phyloP scores from a whole-genome alignment of 257 asterid genomes.

The Solanum habrochaites region DNA sequence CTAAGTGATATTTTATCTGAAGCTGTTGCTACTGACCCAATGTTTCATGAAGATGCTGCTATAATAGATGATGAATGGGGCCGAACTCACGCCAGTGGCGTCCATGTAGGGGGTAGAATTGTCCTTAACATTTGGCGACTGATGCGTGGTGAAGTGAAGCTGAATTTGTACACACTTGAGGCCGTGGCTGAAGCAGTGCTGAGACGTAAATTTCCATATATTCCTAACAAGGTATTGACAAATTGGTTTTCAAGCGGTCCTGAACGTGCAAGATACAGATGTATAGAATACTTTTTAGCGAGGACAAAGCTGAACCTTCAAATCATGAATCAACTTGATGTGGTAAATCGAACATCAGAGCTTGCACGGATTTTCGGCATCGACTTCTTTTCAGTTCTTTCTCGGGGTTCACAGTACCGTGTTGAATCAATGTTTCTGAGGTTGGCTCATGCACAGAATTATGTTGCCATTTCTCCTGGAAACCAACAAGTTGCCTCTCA shows the following conservation, averaged over 20 bases:
- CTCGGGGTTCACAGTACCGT: slow-evolving; percentile 96
- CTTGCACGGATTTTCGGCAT: slow-evolving; percentile 97
- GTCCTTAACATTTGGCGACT: slow-evolving; percentile 91
- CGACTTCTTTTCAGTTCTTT: slow-evolving; percentile 88
- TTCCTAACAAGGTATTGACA: slow-evolving; percentile 59
- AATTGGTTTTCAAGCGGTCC: slow-evolving; percentile 92
- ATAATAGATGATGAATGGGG: slow-evolving; percentile 97
- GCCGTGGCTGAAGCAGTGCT: slow-evolving; percentile 84
- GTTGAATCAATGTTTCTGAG: slow-evolving; percentile 94
- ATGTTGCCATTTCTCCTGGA: slow-evolving; percentile 93
- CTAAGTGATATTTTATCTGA: slow-evolving; percentile 31
- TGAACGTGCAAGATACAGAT: slow-evolving; percentile 63
- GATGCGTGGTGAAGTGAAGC: slow-evolving; percentile 89
- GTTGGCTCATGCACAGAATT: slow-evolving; percentile 85
- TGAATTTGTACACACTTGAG: slow-evolving; percentile 70
- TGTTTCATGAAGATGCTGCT: slow-evolving; percentile 27
- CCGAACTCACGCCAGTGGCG: slow-evolving; percentile 92
- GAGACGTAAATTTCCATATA: slow-evolving; percentile 67
- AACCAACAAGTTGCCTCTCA: slow-evolving; percentile 82
- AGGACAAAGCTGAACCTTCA: slow-evolving; percentile 76
- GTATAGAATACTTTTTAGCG: slow-evolving; percentile 55
- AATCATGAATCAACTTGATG: slow-evolving; percentile 78
- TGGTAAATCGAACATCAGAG: slow-evolving; percentile 93
- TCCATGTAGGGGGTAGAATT: slow-evolving; percentile 91
- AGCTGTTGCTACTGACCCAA: slow-evolving; percentile 28